These are phyloP conservation scores for Colletotrichum somersetense DNA, from an alignment of 2,329 filamentous ascomycete species.

Conservation along the genomic window DNA sequence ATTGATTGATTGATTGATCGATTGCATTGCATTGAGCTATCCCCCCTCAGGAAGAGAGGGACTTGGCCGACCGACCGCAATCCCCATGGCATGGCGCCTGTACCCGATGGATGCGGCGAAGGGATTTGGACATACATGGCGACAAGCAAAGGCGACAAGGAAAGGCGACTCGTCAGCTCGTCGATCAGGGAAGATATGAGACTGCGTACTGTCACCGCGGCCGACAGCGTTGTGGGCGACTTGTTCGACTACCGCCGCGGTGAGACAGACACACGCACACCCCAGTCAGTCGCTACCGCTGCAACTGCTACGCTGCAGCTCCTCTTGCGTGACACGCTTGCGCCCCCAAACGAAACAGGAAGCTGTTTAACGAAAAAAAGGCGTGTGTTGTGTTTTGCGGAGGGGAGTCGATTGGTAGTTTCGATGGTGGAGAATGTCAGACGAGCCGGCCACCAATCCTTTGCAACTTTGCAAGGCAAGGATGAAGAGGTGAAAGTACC, in stretches of 20 bases:
- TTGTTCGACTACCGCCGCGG: background rate
- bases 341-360: slow-evolving; percentile 39
- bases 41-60: background rate
- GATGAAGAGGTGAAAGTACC: background rate
- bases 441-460: slow-evolving; percentile 4
- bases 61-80: too few species aligned
- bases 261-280: background rate
- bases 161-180: slow-evolving; percentile 38
- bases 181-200: slow-evolving; percentile 41
- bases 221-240: slow-evolving; percentile 13
- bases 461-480: background rate
- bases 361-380: slow-evolving; percentile 20
- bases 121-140: slow-evolving; percentile 27
- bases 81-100: slow-evolving; percentile 16
- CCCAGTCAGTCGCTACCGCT: background rate
- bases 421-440: slow-evolving; percentile 26
- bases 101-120: slow-evolving; percentile 26
- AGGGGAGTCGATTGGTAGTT: slow-evolving; percentile 27
- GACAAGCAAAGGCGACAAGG: slow-evolving; percentile 13
- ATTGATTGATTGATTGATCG: too few species aligned
- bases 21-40: background rate
- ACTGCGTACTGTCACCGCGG: slow-evolving; percentile 17
- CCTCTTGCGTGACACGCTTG: slow-evolving; percentile 27
- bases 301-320: background rate
- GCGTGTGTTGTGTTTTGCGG: background rate